phyloP scores from a whole-genome alignment of 345 rosid genomes.

The Lagerstroemia speciosa region DNA sequence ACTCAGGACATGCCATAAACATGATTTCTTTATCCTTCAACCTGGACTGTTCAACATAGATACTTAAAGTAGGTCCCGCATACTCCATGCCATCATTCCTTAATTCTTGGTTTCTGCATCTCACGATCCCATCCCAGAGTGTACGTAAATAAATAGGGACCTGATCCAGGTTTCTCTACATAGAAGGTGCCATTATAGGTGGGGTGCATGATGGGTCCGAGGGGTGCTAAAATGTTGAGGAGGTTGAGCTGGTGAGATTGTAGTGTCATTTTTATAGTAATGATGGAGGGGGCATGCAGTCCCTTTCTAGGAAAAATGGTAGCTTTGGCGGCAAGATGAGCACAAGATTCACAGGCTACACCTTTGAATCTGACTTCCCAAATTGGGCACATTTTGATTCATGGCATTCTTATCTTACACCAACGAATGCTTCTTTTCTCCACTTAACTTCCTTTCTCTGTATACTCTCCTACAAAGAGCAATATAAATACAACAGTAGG shows the following conservation, averaged over 20 bases:
- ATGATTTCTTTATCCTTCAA: conserved; percentile 16
- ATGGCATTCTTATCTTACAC: background rate
- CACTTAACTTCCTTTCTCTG: too few species aligned
- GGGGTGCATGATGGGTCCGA: background rate
- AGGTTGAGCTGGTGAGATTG: background rate
- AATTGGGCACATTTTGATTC: background rate
- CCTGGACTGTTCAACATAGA: conserved; percentile 29
- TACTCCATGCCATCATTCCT: conserved; percentile 28
- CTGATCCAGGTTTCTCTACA: background rate
- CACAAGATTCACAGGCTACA: background rate
- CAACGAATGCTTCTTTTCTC: too few species aligned
- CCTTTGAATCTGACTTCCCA: background rate
- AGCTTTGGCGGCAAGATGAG: background rate
- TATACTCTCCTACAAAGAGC: too few species aligned
- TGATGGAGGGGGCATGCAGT: background rate
- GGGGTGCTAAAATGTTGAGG: background rate
- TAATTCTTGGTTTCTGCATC: background rate
- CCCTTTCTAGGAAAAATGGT: background rate
- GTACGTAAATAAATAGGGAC: background rate
- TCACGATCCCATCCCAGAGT: background rate
- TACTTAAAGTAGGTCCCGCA: conserved; percentile 23
- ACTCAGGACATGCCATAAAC: conserved; percentile 29
- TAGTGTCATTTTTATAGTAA: background rate
- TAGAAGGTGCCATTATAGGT: background rate
- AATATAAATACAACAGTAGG: too few species aligned